Conservation (phyloP, 352 stramenopile species). For the Phytophthora meadii region DNA sequence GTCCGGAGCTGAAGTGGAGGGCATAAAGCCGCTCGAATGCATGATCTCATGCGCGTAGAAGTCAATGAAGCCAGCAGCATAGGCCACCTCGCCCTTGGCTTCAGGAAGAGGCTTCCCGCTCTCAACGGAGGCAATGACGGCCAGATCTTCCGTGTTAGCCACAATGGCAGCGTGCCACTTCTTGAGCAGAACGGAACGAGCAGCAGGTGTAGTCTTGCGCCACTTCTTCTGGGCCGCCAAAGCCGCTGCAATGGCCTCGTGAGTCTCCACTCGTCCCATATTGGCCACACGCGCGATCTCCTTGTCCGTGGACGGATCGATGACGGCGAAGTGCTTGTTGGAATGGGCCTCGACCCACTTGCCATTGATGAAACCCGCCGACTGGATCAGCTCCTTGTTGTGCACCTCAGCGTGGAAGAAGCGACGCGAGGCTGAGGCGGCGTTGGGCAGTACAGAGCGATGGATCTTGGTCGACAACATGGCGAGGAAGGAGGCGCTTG, state of each 20-base stretch:
- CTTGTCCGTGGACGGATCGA: slow-evolving; percentile 81
- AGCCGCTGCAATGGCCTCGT: slow-evolving; percentile 78
- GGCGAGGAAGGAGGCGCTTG: slow-evolving; percentile 4
- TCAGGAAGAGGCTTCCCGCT: slow-evolving; percentile 97
- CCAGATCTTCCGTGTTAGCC: slow-evolving; percentile 80
- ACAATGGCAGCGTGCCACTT: slow-evolving; percentile 84
- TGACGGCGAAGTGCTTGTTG: slow-evolving; percentile 63
- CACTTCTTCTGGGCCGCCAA: slow-evolving; percentile 69
- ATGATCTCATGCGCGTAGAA: slow-evolving; percentile 97
- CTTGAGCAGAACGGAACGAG: slow-evolving; percentile 74
- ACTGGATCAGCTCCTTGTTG: slow-evolving; percentile 76
- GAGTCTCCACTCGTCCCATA: slow-evolving; percentile 72
- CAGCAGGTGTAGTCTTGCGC: slow-evolving; percentile 56
- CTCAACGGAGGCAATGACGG: slow-evolving; percentile 96
- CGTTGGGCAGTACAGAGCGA: slow-evolving; percentile 27
- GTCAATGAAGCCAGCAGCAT: slow-evolving; percentile 95
- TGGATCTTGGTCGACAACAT: slow-evolving; percentile 46
- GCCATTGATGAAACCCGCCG: slow-evolving; percentile 80
- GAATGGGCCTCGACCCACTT: slow-evolving; percentile 75
- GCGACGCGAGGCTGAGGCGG: slow-evolving; percentile 22
- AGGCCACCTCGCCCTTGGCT: slow-evolving; percentile 94
- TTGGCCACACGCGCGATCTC: slow-evolving; percentile 74
- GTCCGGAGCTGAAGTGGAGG: slow-evolving; percentile 56
- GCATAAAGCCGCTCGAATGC: slow-evolving; percentile 85
- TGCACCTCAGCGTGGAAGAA: slow-evolving; percentile 66